Percentiles rank a stretch among this genome's conserved stretches.
phyloP scores from a whole-genome alignment of 139 green algal species.

The Picochlorum costavermella region DNA sequence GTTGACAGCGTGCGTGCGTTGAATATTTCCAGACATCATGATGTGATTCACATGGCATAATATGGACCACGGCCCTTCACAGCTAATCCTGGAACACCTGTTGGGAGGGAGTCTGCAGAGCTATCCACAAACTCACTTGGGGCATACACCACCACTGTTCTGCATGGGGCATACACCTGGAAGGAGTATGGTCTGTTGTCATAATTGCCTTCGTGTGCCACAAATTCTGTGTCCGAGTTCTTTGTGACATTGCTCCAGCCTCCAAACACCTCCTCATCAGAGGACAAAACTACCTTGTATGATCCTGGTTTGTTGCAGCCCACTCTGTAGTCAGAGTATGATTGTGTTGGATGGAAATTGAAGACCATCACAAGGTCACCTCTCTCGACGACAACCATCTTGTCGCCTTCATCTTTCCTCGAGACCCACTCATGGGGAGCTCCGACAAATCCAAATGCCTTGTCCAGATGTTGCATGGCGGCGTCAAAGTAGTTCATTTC shows the following conservation, averaged over 20 bases:
- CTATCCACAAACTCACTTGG: conserved; percentile 60
- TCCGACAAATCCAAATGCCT: conserved; percentile 81
- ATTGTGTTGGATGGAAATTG: conserved; percentile 93
- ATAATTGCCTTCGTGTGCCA: conserved; percentile 32
- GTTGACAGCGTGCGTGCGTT: too few relatives aligned
- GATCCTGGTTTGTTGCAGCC: conserved; percentile 61
- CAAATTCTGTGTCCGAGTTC: conserved; percentile 49
- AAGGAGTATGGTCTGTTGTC: conserved; percentile 65
- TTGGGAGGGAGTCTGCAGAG: conserved; percentile 52
- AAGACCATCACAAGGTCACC: conserved; percentile 95
- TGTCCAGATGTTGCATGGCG: conserved; percentile 91
- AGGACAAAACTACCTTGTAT: conserved; percentile 67
- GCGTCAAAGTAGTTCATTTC: conserved; percentile 80
- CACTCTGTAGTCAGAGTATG: conserved; percentile 83
- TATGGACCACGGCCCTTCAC: conserved; percentile 69
- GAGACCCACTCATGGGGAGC: conserved; percentile 68
- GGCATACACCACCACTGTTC: conserved; percentile 81
- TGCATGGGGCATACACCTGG: conserved; percentile 59
- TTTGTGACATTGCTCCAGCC: conserved; percentile 79
- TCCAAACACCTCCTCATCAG: conserved; percentile 82
- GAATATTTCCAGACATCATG: neutral
- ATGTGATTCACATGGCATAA: conserved; percentile 13
- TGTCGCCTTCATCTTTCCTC: conserved; percentile 83
- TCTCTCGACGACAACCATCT: conserved; percentile 89
- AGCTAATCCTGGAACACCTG: conserved; percentile 71